Conservation (phyloP, 2,329 filamentous ascomycete species). For the Venturia aucupariae region DNA sequence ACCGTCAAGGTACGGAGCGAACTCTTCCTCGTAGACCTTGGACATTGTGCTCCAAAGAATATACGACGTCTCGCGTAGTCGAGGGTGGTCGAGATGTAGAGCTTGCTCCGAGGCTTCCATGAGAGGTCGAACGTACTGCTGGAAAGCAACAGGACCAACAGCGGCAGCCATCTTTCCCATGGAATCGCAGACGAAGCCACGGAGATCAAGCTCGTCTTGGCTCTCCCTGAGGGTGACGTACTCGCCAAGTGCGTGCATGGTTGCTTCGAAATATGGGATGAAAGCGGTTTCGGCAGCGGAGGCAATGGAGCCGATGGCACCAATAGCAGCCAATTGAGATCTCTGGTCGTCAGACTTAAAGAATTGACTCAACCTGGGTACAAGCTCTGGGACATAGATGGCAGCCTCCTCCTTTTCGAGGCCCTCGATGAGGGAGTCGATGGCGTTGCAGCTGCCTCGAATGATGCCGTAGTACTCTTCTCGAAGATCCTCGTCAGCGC, state of each 20-base stretch:
- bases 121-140: conserved; percentile 80
- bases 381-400: conserved; percentile 69
- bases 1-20: conserved; percentile 66
- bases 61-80: conserved; percentile 91
- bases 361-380: conserved; percentile 75
- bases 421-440: conserved; percentile 84
- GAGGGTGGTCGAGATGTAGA: conserved; percentile 76
- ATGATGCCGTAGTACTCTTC: conserved; percentile 79
- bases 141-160: conserved; percentile 76
- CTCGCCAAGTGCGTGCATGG: conserved; percentile 79
- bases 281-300: conserved; percentile 75
- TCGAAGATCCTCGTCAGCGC: conserved; percentile 47
- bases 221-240: conserved; percentile 81
- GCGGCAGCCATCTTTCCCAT: conserved; percentile 88
- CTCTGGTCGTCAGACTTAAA: conserved; percentile 78
- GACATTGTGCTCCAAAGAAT: conserved; percentile 93
- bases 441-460: conserved; percentile 78
- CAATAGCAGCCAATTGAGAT: conserved; percentile 81
- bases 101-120: conserved; percentile 92
- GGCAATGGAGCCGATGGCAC: conserved; percentile 84
- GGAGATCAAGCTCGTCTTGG: conserved; percentile 81
- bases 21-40: conserved; percentile 83
- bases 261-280: conserved; percentile 81
- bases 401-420: conserved; percentile 73
- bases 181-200: conserved; percentile 82